Evolutionary conservation across 768 basidiomycete species (phyloP), one percentile per base, ranked within the genome.

Genomic region (Asterophora lycoperdoides): DNA sequence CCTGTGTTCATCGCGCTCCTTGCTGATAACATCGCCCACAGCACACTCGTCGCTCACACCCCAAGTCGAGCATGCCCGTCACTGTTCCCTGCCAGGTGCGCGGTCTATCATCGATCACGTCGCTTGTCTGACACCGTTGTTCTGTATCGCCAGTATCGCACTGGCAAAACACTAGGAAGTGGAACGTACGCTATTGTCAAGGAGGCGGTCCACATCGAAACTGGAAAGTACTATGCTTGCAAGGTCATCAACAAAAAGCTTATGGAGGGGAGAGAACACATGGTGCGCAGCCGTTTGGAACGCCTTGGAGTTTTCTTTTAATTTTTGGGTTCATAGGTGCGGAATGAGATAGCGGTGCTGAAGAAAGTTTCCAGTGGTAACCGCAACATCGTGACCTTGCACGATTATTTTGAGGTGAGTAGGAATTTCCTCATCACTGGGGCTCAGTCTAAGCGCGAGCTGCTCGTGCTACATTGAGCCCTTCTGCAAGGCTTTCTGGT

Each of bases 171-270:
- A 5, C 81, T 87, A 34, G 90, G 89, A 19, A 93, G 88, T 61
- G 93, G 93, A 41, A 96, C 93, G 36, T 97, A 96, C 62, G 91
- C 91, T 52, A 91, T 93, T 65, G 91, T 93, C 41, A 93, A 92
- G 69, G 93, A 96, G 73, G 93, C 93, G 38, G 89, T 94, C 19
- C 92, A 95, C 62, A 85, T 95, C 72, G 84, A 87, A 72, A 92
- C 93, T 1, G 75, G 75, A 52, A 80, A 96, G 67, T 95, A 94
- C 71, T 98, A 87, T 75, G 96, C 95, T 17, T 97, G 94, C 80
- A 99, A 99, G 69, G 96, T 98, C 61, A 93, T 97, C 72, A 97
- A 95, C 83, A 98, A 98, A 79, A 93, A 94, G 62, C 81, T 96
- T 50, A 96, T 96, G 93, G 89, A 95, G 64, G 95, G 95, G 4